Base-by-base conservation (phyloP, 2,329 filamentous ascomycete genomes). In the Teratosphaeria epicoccoides region DNA sequence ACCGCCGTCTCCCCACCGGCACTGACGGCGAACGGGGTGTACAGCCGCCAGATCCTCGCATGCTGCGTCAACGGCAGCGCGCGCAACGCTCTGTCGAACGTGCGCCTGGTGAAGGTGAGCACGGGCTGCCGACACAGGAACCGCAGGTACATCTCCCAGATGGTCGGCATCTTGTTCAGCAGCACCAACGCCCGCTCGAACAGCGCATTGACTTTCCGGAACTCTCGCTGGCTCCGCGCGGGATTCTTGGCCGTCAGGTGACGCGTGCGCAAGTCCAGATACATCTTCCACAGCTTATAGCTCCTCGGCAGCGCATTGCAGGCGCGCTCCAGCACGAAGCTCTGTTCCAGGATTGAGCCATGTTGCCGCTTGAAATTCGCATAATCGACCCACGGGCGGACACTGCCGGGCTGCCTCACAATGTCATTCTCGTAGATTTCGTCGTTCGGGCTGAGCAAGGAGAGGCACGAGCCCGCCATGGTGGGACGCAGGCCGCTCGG, bases 221-320 rank as follows among this genome's bases (percentile, higher is more conserved):
- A 97, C 65, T 98, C 90, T 53, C 80, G 73, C 49, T 82, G 81
- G 68, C 87, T 88, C 52, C 83, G 78, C 51, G 87, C 86, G 11
- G 91, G 83, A 68, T 95, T 97, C 60, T 91, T 81, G 65, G 84
- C 85, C 55, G 82, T 76, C 46, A 70, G 48, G 51, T 69, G 67
- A 61, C 85, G 87, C 51, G 81, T 83, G 62, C 93, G 82, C 60
- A 97, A 85, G 59, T 83, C 80, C 58, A 98, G 81, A 70, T 97
- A 98, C 81, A 95, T 83, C 73, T 95, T 97, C 93, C 93, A 98
- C 47, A 98, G 77, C 74, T 98, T 98, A 75, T 95, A 98, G 24
- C 91, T 97, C 60, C 93, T 82, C 47, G 93, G 93, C 45, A 98
- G 79, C 63, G 94, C 86, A 57, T 81, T 77, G 70, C 91, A 96